Evolutionary conservation across 164 flowering plant species (phyloP), one percentile per base, ranked within the genome.

Genomic region (Aristolochia contorta): DNA sequence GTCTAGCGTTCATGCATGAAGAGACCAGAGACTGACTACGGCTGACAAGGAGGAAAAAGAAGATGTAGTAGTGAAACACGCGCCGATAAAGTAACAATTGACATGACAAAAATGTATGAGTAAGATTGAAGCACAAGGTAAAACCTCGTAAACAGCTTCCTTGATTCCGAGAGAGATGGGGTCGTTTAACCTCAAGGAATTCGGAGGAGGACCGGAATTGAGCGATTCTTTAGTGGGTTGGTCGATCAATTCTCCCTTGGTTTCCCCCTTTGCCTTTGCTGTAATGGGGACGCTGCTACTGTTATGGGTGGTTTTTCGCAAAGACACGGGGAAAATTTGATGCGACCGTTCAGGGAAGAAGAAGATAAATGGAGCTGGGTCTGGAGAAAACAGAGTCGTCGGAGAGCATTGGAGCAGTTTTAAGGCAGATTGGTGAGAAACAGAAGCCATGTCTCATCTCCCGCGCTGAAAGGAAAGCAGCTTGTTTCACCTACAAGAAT

Each of bases 371-470:
- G 56, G 30, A 23, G 27, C 30, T 10, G 30, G 27, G 12, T 53
- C 56, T 22, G 56, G 30, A 4, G 30, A 53, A 6, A 53, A 53
- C 18, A 27, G 30, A 24, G 12, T 32, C 16, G 56, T 22, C 16
- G 56, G 56, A 24, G 27, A 8, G 56, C 23, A 53, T 27, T 53
- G 32, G 30, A 53, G 30, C 30, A 53, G 56, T 23, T 53, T 53
- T 22, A 53, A 53, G 13, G 30, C 56, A 53, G 56, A 53, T 24
- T 23, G 23, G 7, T 53, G 56, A 27, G 30, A 13, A 3, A 53
- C 7, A 53, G 56, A 53, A 53, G 56, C 56, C 56, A 53, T 53
- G 23, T 52, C 43, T 37, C 43, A 37, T 37, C 43, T 37, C 43
- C 43, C 43, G 43, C 4, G 33, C 43, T 37, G 43, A 8, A 37